phyloP scores from a whole-genome alignment of 2,329 filamentous ascomycete species.

The Calonectria naviculata region DNA sequence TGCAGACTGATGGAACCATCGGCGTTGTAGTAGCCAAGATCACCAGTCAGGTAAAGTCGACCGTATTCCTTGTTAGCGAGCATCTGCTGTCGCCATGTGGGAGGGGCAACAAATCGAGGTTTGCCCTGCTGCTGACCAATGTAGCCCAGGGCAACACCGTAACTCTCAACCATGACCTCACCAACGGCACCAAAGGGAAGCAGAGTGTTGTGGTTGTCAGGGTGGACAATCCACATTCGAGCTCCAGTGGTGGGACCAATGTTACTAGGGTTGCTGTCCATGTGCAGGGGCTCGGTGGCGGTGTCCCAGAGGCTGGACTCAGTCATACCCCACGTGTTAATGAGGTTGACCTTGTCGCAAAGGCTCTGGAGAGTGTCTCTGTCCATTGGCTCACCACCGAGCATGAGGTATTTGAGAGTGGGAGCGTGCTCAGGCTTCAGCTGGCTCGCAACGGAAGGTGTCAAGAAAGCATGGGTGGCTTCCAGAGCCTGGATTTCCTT shows the following conservation, averaged over 20 bases:
- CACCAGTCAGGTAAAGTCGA: neutral
- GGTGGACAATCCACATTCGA: slow-evolving; percentile 24
- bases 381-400: slow-evolving; percentile 23
- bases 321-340: slow-evolving; percentile 23
- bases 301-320: slow-evolving; percentile 19
- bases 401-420: slow-evolving; percentile 21
- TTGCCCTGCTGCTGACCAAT: slow-evolving; percentile 8
- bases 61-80: neutral
- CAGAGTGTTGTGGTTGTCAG: slow-evolving; percentile 19
- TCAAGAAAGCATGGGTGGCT: slow-evolving; percentile 24
- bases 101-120: slow-evolving; percentile 1
- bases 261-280: slow-evolving; percentile 13
- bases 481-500: slow-evolving; percentile 20
- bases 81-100: neutral
- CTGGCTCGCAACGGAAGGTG: slow-evolving; percentile 21
- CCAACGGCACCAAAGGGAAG: slow-evolving; percentile 22
- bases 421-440: slow-evolving; percentile 19
- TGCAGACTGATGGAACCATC: slow-evolving; percentile 13
- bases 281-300: slow-evolving; percentile 2
- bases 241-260: slow-evolving; percentile 21
- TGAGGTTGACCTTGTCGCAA: slow-evolving; percentile 18
- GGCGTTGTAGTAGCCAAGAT: slow-evolving; percentile 7
- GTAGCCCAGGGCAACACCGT: slow-evolving; percentile 18
- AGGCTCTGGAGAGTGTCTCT: slow-evolving; percentile 20
- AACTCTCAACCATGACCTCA: slow-evolving; percentile 24